Conservation (phyloP, 2,329 filamentous ascomycete species). For the Scedosporium minutisporum region DNA sequence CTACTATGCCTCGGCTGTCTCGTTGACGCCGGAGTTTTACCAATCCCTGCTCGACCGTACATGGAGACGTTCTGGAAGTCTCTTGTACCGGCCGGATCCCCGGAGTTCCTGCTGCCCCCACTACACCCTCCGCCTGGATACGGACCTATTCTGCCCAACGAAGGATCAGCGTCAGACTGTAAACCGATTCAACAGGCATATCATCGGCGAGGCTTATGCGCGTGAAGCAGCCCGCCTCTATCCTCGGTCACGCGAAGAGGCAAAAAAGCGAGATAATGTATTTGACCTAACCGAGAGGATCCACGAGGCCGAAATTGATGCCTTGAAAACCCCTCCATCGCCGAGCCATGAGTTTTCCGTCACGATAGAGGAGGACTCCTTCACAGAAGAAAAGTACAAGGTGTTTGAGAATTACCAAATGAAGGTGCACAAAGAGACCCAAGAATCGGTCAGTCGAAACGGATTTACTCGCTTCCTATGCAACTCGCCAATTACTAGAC, state of each 20-base stretch:
- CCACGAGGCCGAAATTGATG: constrained; percentile 55
- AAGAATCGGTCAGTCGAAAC: constrained; percentile 44
- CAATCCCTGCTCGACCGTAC: constrained; percentile 63
- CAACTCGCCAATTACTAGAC: constrained; percentile 51
- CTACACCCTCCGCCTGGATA: constrained; percentile 71
- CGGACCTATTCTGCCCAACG: constrained; percentile 51
- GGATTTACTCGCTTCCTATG: constrained; percentile 69
- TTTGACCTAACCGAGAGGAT: constrained; percentile 60
- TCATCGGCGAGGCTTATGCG: constrained; percentile 59
- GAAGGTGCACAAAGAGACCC: constrained; percentile 59
- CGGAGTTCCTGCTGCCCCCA: constrained; percentile 81
- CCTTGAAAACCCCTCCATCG: constrained; percentile 46
- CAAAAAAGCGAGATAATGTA: constrained; percentile 51
- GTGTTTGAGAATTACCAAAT: constrained; percentile 69
- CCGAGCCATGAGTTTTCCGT: constrained; percentile 61
- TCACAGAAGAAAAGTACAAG: constrained; percentile 65
- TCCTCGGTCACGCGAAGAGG: constrained; percentile 58
- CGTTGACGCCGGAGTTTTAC: constrained; percentile 57
- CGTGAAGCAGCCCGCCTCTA: constrained; percentile 54
- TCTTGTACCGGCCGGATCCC: constrained; percentile 73
- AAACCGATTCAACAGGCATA: constrained; percentile 65
- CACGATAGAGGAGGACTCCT: constrained; percentile 59
- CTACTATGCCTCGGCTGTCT: constrained; percentile 58
- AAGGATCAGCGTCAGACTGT: constrained; percentile 66
- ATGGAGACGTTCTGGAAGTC: constrained; percentile 63